Evolutionary conservation across 768 basidiomycete species (phyloP), one percentile per base, ranked within the genome.

Genomic region (Collybiopsis luxurians): DNA sequence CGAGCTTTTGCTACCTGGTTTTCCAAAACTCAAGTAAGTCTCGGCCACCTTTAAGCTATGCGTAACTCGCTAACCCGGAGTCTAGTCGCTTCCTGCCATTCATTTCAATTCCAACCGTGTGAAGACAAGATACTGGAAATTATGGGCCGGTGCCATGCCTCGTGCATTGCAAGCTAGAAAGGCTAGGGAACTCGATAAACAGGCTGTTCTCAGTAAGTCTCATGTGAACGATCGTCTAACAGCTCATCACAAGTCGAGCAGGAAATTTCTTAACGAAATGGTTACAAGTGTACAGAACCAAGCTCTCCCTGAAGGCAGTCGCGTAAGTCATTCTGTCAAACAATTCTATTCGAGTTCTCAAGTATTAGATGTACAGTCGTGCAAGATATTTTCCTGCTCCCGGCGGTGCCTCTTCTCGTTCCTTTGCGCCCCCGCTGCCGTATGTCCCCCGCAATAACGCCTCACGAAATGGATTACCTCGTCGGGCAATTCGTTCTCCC

Each of bases 341-440:
- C 23, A 40, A 21, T 36, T 17, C 15, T 19, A 5, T 45, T 11
- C 21, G 27, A 21, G n/a, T 45, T 61, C 31, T 44, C 53, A 46
- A 44, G 26, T 30, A 23, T 47, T 3, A 28, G 17, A 61, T 55
- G n/a, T n/a, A n/a, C 54, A 93, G 91, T 57, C 90, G 91, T 24
- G 91, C 92, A 39, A 81, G 90, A 63, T 89, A 90, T 71, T 80
- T 93, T 59, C 86, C 87, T 57, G 76, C 93, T 36, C 89, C 90
- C 21, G 71, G 80, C 9, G 70, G 78, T 40, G 77, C 79, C 12
- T 76, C 81, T 15, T 60, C 67, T 55, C 67, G 62, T 28, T 57
- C 69, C 60, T 63, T 65, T 23, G 53, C 64, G 40, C 57, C 55
- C 2, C 56, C 50, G 24, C 26, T 60, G 21, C 17, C 54, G n/a